Base-by-base conservation (phyloP, 75 land plant species). In the Azolla pinnata region DNA sequence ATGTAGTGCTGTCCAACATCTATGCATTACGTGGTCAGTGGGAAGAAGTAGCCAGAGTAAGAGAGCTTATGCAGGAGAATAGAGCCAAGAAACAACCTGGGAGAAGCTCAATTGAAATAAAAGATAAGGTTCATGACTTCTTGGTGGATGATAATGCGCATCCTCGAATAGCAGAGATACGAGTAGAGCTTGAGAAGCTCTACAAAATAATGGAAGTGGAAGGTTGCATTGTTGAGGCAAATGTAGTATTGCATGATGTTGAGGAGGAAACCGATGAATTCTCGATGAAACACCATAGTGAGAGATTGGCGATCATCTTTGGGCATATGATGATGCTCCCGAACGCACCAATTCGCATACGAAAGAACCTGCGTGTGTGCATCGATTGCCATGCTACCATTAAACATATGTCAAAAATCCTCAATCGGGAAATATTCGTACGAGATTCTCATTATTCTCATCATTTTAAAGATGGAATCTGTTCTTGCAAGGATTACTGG, bases 271-370 rank as follows among this genome's bases (percentile, higher is more conserved):
- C 64, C 25, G 65, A 62, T 53, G 62, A 65, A 59, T 33, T 42
- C 16, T 20, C 59, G 29, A 14, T 67, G 1, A 32, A 19, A 20
- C 27, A 56, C 31, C 79, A 70, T 30, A 70, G 74, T 44, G 74
- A 71, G 59, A 70, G 67, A 51, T 60, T 76, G 31, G 79, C 79
- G 1, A 63, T 70, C 51, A 70, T 64, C 5, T 67, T 65, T 67
- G 74, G 79, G 40, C 40, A 66, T 17, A 28, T 76, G 14, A 58
- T 44, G 34, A 63, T 63, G 18, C 23, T 21, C 7, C 40, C 69
- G 7, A 68, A 71, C 42, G 29, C 58, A 50, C 51, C 74, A 24
- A 61, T 76, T 29, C 70, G 59, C 7, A 54, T 70, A 7, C 42
- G 35, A 29, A 71, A 71, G 74, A 71, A 71, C 29, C 61, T 76